phyloP scores from a whole-genome alignment of 2,329 filamentous ascomycete genomes.

The Cordyceps militaris region DNA sequence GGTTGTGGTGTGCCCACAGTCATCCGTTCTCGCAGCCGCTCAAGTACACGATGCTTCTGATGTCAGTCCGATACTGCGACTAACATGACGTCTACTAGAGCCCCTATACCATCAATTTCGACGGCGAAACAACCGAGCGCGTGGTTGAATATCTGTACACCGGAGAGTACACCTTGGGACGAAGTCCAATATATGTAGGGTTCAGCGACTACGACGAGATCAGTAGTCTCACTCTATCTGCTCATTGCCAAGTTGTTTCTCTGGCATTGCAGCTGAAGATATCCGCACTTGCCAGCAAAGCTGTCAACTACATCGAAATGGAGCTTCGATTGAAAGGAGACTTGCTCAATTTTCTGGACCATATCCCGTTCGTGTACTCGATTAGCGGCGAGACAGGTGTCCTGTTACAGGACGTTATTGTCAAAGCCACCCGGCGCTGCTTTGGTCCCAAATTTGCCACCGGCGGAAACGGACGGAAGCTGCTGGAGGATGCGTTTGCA shows the following conservation, averaged over 20 bases:
- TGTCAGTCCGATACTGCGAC: not conserved
- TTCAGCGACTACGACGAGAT: too few species aligned
- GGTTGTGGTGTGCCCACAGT: not conserved
- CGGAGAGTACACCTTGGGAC: not conserved
- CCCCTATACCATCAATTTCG: not conserved
- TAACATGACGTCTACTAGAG: not conserved
- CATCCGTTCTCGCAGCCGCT: not conserved
- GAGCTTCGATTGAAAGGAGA: not conserved
- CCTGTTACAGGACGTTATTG: not conserved
- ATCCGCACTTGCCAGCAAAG: not conserved
- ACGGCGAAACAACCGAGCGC: not conserved
- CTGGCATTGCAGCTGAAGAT: not conserved
- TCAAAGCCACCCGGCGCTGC: not conserved
- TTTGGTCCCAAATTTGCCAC: not conserved
- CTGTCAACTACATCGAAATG: not conserved
- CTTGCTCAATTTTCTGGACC: not conserved
- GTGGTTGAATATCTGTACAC: not conserved
- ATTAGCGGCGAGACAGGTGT: not conserved
- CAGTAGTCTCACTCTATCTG: too few species aligned
- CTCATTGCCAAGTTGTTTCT: not conserved
- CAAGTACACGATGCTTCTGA: not conserved
- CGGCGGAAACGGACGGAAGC: not conserved
- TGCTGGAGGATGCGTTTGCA: not conserved
- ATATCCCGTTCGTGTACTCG: not conserved
- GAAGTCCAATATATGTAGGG: too few species aligned